phyloP scores from a whole-genome alignment of 2,329 filamentous ascomycete genomes.

The Ascochyta koolunga region DNA sequence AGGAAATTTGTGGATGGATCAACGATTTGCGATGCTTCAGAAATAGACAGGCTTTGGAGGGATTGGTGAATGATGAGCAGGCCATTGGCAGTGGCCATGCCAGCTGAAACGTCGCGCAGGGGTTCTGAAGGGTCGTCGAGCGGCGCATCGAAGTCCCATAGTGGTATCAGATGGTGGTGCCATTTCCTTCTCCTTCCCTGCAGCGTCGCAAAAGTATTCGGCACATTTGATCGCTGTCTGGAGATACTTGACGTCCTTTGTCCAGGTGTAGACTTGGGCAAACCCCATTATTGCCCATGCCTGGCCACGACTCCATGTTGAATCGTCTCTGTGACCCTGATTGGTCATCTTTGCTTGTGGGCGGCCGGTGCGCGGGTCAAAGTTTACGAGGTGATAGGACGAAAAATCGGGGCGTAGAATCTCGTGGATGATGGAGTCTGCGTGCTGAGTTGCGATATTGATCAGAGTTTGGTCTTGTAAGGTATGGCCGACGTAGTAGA shows the following conservation, averaged over 20 bases:
- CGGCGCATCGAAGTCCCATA: constrained; percentile 61
- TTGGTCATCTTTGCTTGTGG: constrained; percentile 57
- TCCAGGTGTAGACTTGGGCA: constrained; percentile 57
- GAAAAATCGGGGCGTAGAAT: constrained; percentile 46
- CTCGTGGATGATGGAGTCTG: constrained; percentile 44
- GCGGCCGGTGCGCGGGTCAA: constrained; percentile 51
- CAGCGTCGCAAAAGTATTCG: constrained; percentile 55
- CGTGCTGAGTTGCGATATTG: constrained; percentile 49
- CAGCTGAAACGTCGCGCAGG: constrained; percentile 49
- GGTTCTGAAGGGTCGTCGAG: constrained; percentile 40
- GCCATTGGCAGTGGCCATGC: constrained; percentile 51
- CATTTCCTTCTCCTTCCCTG: constrained; percentile 41
- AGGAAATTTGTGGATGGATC: constrained; percentile 20
- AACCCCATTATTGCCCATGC: constrained; percentile 59
- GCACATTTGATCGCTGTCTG: constrained; percentile 53
- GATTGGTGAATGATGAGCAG: constrained; percentile 49
- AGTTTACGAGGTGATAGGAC: constrained; percentile 55
- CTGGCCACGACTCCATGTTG: constrained; percentile 57
- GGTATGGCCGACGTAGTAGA: constrained; percentile 46
- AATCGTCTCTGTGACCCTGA: constrained; percentile 54
- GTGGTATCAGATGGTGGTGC: constrained; percentile 47
- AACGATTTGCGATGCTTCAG: neutral
- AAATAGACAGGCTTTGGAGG: constrained; percentile 25
- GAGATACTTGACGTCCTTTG: constrained; percentile 51
- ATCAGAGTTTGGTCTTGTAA: constrained; percentile 37